Evolutionary conservation across 2,329 filamentous ascomycete genomes (phyloP), one percentile per base, ranked within the genome.

Genomic region (Zarea fungicola): DNA sequence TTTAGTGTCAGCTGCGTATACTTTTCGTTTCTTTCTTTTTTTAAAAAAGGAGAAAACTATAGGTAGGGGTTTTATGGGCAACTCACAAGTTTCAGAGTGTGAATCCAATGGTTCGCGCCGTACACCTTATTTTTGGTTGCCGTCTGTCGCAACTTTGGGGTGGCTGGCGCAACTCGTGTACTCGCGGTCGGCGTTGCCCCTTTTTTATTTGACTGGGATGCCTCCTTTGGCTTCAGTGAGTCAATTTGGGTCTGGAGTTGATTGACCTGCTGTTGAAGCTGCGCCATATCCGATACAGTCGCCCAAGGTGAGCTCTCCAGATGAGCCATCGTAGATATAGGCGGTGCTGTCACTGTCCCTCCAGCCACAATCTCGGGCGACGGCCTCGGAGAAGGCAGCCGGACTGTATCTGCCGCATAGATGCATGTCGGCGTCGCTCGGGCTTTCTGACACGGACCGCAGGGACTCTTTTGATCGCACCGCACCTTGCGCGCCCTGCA

Each of bases 401-500:
- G 41, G 7, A 43, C 19, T 1, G 34, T 32, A 5, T 44, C 47
- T 18, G 47, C 31, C 6, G 21, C 47, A 32, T 49, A 49, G 10
- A 39, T 23, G 26, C 47, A 49, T 26, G 37, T 43, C 10, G 40
- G 40, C 21, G 39, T 14, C n/a, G 47, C 41, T 7, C 47, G 39
- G 5, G 47, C 39, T 26, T 31, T 49, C 4, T 10, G 18, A 31
- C 47, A 49, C 11, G 39, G 47, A 7, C 40, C 31, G 32, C 47
- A 44, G 14, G 47, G 47, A 6, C 29, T 22, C 22, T 25, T 35
- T n/a, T 43, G 40, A 32, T 49, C 47, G n/a, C 47, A 49, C 19
- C 40, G 39, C 1, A 49, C 41, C 25, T 49, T 49, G 39, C 47
- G 47, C 21, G 39, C 41, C 18, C 47, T 40, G 26, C 47, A 49